Evolutionary conservation across 345 rosid species (phyloP).

Genomic region (Populus deltoides): DNA sequence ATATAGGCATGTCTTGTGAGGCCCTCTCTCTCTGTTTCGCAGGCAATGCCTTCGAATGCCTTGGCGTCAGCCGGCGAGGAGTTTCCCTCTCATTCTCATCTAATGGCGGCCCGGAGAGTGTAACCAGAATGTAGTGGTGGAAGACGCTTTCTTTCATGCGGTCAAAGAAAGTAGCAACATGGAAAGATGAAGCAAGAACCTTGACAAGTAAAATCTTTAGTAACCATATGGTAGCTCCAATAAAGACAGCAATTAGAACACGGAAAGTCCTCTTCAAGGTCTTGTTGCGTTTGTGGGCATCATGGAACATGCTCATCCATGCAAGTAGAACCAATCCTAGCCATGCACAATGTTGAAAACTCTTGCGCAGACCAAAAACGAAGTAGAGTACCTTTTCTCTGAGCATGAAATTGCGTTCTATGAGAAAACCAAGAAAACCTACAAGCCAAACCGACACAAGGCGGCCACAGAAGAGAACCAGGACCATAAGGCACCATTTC

Average conservation of each 20-base stretch:
- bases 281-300: constrained; percentile 30
- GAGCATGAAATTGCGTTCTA: constrained; percentile 42
- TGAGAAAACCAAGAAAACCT: constrained; percentile 29
- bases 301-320: constrained; percentile 34
- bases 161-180: constrained; percentile 55
- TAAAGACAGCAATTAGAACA: constrained; percentile 32
- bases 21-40: neutral
- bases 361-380: constrained; percentile 35
- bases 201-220: constrained; percentile 49
- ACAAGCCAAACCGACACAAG: constrained; percentile 37
- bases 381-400: constrained; percentile 45
- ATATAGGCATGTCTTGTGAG: no score
- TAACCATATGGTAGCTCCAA: constrained; percentile 55
- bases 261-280: constrained; percentile 29
- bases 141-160: constrained; percentile 62
- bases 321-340: constrained; percentile 32
- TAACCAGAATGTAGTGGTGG: constrained; percentile 46
- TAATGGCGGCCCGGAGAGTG: constrained; percentile 41
- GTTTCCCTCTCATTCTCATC: constrained; percentile 4
- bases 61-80: neutral
- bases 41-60: constrained; percentile 12
- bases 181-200: constrained; percentile 53
- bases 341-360: constrained; percentile 45
- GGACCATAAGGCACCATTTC: constrained; percentile 53
- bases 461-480: constrained; percentile 40